A percentile compares a stretch with the other conserved stretches of the same genome.
phyloP scores from a whole-genome alignment of 2,329 filamentous ascomycete genomes.

The Penicillium sp. region DNA sequence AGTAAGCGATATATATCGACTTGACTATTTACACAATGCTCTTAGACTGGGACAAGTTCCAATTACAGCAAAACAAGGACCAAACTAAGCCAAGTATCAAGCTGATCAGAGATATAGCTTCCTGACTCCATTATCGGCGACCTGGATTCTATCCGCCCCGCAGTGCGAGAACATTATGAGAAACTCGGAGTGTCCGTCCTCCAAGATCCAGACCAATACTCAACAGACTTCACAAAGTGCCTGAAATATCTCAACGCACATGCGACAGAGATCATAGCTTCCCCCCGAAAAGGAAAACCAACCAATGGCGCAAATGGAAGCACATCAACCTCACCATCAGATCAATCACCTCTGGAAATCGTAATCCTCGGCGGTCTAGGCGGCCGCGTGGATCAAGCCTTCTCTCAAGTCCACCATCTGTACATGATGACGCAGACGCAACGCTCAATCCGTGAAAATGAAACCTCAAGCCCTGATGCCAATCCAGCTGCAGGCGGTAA shows the following conservation, averaged over 20 bases:
- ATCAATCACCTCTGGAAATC: conserved; percentile 54
- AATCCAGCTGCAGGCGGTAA: conserved; percentile 44
- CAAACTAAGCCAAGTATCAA: conserved; percentile 24
- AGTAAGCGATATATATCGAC: conserved; percentile 24
- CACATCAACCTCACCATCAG: background rate
- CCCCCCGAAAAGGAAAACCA: conserved; percentile 11
- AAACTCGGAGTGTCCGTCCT: conserved; percentile 61
- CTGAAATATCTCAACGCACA: conserved; percentile 57
- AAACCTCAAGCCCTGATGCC: background rate
- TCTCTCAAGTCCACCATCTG: conserved; percentile 85
- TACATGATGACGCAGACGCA: conserved; percentile 51
- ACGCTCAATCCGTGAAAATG: conserved; percentile 10
- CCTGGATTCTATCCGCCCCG: conserved; percentile 73
- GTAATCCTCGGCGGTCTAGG: conserved; percentile 80
- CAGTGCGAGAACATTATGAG: conserved; percentile 66
- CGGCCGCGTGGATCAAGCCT: conserved; percentile 86
- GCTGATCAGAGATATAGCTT: conserved; percentile 38
- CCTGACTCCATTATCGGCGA: conserved; percentile 81
- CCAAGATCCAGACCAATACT: conserved; percentile 74
- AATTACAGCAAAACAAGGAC: background rate
- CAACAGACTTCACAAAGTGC: conserved; percentile 88
- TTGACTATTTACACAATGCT: background rate
- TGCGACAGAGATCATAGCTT: conserved; percentile 26
- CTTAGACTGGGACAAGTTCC: background rate
- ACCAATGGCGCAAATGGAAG: background rate